phyloP scores from a whole-genome alignment of 1,284 basidiomycete genomes.

The Fistulinella cinereoalba region DNA sequence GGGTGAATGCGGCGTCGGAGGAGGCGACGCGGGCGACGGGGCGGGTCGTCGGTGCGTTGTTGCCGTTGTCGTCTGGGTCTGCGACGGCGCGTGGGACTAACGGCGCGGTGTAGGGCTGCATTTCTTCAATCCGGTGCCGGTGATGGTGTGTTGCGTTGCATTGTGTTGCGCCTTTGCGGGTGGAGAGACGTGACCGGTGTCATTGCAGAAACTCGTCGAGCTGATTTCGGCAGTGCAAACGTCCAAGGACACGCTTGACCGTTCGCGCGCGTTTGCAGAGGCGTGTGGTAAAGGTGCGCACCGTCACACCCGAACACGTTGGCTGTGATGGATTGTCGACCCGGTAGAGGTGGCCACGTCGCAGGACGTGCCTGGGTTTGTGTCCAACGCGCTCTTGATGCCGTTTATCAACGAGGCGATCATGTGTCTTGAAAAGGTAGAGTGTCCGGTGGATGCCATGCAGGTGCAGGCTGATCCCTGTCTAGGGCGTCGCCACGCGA shows the following conservation, averaged over 20 bases:
- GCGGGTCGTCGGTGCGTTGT: constrained; percentile 66
- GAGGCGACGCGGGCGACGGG: constrained; percentile 60
- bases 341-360: constrained; percentile 79
- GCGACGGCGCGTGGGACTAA: neutral
- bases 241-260: constrained; percentile 67
- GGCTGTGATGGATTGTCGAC: too few relatives aligned
- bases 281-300: constrained; percentile 85
- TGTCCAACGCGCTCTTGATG: constrained; percentile 86
- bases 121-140: constrained; percentile 95
- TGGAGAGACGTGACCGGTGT: neutral
- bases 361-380: constrained; percentile 89
- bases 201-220: constrained; percentile 80
- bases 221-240: constrained; percentile 94
- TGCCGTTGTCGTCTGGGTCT: neutral
- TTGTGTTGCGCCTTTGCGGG: too few relatives aligned
- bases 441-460: neutral
- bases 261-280: constrained; percentile 80
- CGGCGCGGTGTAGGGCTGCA: constrained; percentile 61
- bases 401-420: constrained; percentile 94
- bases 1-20: constrained; percentile 54
- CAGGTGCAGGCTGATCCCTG: neutral
- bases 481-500: constrained; percentile 80
- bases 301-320: neutral
- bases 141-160: constrained; percentile 64
- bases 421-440: constrained; percentile 84